Conservation (phyloP, 805 yeast genomes). For the Wickerhamomyces mucosus region DNA sequence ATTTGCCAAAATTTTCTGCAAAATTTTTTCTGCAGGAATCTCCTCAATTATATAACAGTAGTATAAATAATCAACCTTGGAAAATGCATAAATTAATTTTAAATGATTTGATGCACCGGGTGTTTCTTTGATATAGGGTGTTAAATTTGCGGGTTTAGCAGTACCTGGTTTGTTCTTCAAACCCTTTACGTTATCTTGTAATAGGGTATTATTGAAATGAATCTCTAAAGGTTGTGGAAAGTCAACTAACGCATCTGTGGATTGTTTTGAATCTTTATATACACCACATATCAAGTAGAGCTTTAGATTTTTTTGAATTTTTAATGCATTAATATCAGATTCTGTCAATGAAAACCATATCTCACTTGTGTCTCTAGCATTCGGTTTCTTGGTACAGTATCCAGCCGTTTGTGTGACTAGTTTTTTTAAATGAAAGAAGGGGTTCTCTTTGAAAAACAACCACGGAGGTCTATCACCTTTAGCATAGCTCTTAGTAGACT, state of each 20-base stretch:
- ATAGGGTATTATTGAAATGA: conserved; percentile 39
- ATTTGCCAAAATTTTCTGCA: conserved; percentile 30
- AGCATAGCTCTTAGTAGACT: neutral
- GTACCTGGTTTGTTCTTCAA: conserved; percentile 71
- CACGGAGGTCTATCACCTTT: conserved; percentile 26
- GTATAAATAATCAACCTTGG: conserved; percentile 38
- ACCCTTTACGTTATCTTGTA: conserved; percentile 58
- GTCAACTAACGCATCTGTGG: conserved; percentile 31
- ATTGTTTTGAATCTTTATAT: conserved; percentile 17
- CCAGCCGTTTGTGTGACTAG: conserved; percentile 41
- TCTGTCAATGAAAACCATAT: conserved; percentile 33
- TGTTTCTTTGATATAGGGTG: conserved; percentile 31
- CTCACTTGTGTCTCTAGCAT: conserved; percentile 36
- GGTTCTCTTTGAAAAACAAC: conserved; percentile 41
- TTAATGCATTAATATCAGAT: conserved; percentile 32
- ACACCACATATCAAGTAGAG: conserved; percentile 50
- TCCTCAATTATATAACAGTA: conserved; percentile 52
- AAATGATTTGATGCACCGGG: conserved; percentile 30
- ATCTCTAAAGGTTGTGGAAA: conserved; percentile 72
- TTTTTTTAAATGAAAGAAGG: conserved; percentile 43
- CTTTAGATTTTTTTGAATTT: conserved; percentile 21
- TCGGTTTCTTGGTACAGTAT: conserved; percentile 28
- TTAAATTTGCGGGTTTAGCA: conserved; percentile 72
- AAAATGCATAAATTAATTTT: conserved; percentile 49
- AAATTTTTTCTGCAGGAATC: conserved; percentile 30